A percentile compares a stretch with the other conserved stretches of the same genome.
Conservation (phyloP, 2,329 filamentous ascomycete species). For the Fusarium torulosum region DNA sequence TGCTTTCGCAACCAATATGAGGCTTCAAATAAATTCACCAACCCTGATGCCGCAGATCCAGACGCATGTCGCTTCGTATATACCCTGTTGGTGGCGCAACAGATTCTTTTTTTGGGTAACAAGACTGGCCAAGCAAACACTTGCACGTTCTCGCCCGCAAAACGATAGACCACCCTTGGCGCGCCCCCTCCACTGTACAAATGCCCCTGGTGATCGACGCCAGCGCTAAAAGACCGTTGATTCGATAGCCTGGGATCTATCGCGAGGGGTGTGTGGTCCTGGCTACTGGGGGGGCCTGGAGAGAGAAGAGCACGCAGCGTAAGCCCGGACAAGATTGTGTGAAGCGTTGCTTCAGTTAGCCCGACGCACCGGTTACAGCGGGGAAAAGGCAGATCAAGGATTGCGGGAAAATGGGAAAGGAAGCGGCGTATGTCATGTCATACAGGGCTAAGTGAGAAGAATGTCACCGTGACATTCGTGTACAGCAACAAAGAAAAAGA, state of each 20-base stretch:
- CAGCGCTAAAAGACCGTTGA: slow-evolving; percentile 23
- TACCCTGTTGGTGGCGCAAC: slow-evolving; percentile 30
- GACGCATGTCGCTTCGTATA: slow-evolving; percentile 34
- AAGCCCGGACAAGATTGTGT: background rate
- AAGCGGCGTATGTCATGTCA: background rate
- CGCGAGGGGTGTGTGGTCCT: slow-evolving; percentile 2
- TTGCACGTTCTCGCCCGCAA: slow-evolving; percentile 29
- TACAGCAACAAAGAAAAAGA: too few species aligned
- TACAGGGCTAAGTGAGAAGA: background rate
- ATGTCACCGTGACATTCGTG: too few species aligned
- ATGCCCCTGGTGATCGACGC: slow-evolving; percentile 21
- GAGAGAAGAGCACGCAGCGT: too few species aligned
- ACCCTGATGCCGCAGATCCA: slow-evolving; percentile 15
- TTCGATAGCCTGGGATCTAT: slow-evolving; percentile 18
- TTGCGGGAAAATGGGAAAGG: background rate
- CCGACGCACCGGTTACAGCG: slow-evolving; percentile 16
- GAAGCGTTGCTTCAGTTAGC: background rate
- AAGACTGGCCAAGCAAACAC: slow-evolving; percentile 19
- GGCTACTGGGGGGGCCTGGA: too few species aligned
- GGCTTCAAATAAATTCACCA: slow-evolving; percentile 10
- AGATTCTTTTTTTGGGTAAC: slow-evolving; percentile 32
- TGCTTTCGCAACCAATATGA: slow-evolving; percentile 1
- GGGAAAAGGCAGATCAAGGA: background rate
- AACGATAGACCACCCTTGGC: background rate
- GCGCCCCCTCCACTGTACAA: slow-evolving; percentile 1